Base-by-base conservation (phyloP, 495 filamentous ascomycete species). In the Lentithecium fluviatile region DNA sequence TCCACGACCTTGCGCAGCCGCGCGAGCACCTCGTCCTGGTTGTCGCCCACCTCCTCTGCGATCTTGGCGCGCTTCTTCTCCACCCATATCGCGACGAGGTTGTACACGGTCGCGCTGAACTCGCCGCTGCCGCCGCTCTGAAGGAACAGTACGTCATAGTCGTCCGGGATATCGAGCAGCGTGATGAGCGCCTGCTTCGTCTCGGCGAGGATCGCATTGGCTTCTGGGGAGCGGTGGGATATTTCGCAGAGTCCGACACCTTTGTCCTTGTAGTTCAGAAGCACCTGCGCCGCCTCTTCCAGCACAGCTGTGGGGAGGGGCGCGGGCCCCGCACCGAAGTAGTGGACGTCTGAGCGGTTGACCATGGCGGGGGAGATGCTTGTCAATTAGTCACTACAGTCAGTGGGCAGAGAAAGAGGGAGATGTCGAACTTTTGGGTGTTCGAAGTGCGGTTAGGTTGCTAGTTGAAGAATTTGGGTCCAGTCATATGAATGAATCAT, bases 271-370 rank as follows among this genome's bases (percentile, higher is more conserved):
- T 85, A 94, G 78, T 97, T 89, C 56, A 93, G 74, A 40, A 96
- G 85, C 13, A 88, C 85, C 69, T 83, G 71, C 6, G 89, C 82
- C 56, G 89, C 92, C 29, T 75, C 77, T 62, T 88, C 82, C 51
- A 96, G 82, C 24, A 97, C 86, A 11, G 80, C 65, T 8, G 87
- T 94, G 2, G 91, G 91, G 2, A 97, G 80, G 38, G 83, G 78
- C 24, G 92, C 91, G 43, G 92, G 92, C 55, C 92, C 91, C 23
- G 91, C 91, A 56, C 91, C 91, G 69, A 94, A 90, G 76, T 91
- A 90, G 58, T 80, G 74, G 68, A 90, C 78, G 66, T 90, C 83
- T 72, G 80, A 76, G 66, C 88, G 76, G 26, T 74, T 56, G 52
- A 81, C 82, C 81, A 84, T 85, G 29, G 8, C 62, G 25, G 32